Percentiles rank a stretch among this genome's conserved stretches.
phyloP scores from a whole-genome alignment of 371 early-diverging fungal genomes.

The Batkoa obscura region DNA sequence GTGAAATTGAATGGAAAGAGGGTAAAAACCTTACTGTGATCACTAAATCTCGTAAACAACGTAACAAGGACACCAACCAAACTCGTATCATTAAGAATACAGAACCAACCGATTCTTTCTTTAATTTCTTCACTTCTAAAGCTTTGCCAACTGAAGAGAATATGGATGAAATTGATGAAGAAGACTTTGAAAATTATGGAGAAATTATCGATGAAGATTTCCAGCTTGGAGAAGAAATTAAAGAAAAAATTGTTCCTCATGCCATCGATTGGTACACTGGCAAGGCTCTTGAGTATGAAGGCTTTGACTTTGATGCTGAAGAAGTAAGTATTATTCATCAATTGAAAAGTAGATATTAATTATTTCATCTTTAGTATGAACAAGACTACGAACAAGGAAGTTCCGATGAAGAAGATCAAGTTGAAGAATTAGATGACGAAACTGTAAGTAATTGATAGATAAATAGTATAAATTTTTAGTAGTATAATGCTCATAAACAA shows the following conservation, averaged over 20 bases:
- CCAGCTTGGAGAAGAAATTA: conserved; percentile 85
- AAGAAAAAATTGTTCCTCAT: conserved; percentile 81
- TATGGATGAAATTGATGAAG: conserved; percentile 28
- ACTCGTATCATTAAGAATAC: conserved; percentile 91
- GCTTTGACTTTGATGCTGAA: conserved; percentile 42
- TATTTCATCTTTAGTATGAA: conserved; percentile 15
- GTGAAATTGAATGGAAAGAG: conserved; percentile 82
- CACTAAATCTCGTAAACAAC: conserved; percentile 89
- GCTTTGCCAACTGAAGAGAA: conserved; percentile 33
- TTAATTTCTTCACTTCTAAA: conserved; percentile 80
- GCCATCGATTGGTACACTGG: conserved; percentile 97
- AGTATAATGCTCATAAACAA: no score
- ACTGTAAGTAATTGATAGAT: no score
- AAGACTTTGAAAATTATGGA: conserved; percentile 54
- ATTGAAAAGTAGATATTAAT: conserved; percentile 24
- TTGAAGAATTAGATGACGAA: conserved; percentile 26
- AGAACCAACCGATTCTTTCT: conserved; percentile 85
- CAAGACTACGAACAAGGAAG: conserved; percentile 38
- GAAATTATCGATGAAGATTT: conserved; percentile 76
- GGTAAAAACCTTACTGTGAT: conserved; percentile 79
- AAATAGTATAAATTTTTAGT: no score
- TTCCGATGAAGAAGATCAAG: conserved; percentile 14
- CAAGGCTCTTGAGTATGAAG: conserved; percentile 69
- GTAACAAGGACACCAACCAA: conserved; percentile 92
- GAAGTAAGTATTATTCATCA: conserved; percentile 24